Evolutionary conservation across 257 asterid genomes (phyloP), one percentile per base, ranked within the genome.

Genomic region (Solanum arcanum): DNA sequence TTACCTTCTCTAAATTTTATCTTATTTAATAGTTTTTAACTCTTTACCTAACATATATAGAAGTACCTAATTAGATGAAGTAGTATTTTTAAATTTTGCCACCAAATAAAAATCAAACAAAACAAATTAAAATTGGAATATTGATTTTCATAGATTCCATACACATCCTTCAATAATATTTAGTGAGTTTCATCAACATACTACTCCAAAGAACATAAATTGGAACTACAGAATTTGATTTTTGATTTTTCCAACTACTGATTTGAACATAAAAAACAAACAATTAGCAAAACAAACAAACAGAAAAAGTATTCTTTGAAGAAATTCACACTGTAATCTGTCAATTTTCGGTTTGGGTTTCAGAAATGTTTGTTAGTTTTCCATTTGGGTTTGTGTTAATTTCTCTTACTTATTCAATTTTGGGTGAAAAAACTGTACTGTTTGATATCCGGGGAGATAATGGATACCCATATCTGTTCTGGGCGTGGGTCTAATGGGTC

Each of bases 401-500:
- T 25, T 12, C 16, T 66, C 8, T 13, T 13, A 66, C 21, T 66
- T 66, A 25, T 14, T 68, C 21, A 68, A 27, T 56, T 56, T 10
- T 56, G 62, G 62, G n/a, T 56, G 62, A 18, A 56, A 42, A 25
- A 68, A 29, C 39, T 68, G 21, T 68, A 13, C 5, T 14, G 39
- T 68, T 68, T 68, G 74, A 66, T 66, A 56, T 56, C 62, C 62
- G 62, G 62, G 62, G n/a, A 1, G 20, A 6, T 68, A 14, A 68
- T 68, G 75, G 21, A 68, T 68, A 27, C 18, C 23, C 9, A 13
- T 27, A 6, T 13, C 39, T 23, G 3, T 62, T 5, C 74, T 0
- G 74, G 74, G 21, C 5, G 21, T 27, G 21, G 44, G 25, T 72
- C 3, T 16, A 35, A 35, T 66, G 91, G 87, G 33, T 59, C 84